Conservation (phyloP, 176 grass and related monocot species). For the Saccharum officinarum region DNA sequence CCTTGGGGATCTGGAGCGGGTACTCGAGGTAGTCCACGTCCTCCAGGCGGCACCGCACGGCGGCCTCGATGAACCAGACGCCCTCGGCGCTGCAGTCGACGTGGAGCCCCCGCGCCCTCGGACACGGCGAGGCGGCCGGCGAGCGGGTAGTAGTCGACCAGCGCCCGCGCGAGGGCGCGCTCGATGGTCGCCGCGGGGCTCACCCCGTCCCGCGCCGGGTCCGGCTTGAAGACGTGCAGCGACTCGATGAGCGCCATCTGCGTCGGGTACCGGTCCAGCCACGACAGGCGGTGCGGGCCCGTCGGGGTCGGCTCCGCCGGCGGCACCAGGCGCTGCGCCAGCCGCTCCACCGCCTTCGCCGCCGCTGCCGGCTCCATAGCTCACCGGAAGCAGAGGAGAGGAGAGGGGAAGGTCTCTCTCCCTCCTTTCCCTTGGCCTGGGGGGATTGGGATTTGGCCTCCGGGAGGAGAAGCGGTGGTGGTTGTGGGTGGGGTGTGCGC, state of each 20-base stretch:
- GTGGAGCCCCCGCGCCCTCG: conserved; percentile 38
- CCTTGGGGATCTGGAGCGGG: conserved; percentile 78
- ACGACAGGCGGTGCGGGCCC: conserved; percentile 62
- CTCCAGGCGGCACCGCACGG: conserved; percentile 49
- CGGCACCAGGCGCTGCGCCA: conserved; percentile 63
- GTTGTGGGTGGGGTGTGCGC: conserved; percentile 9
- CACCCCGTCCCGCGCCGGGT: conserved; percentile 20
- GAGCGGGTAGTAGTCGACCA: conserved; percentile 85
- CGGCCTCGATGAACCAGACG: conserved; percentile 84
- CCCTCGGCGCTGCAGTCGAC: conserved; percentile 64
- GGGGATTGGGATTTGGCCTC: not conserved
- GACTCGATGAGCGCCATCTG: conserved; percentile 99
- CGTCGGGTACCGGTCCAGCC: conserved; percentile 95
- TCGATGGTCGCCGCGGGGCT: conserved; percentile 43
- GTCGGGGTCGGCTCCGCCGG: conserved; percentile 59
- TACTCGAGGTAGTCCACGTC: conserved; percentile 96
- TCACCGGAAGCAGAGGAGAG: not conserved
- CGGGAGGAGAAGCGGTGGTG: not conserved
- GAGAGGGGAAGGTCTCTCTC: not conserved
- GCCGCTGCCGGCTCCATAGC: conserved; percentile 14
- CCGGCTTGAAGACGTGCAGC: conserved; percentile 81
- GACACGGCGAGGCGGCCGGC: conserved; percentile 62
- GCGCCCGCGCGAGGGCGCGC: conserved; percentile 50
- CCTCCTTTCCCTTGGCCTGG: not conserved
- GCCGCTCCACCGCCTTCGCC: conserved; percentile 53